A percentile compares a stretch with the other conserved stretches of the same genome.
Conservation (phyloP, 371 early-diverging fungal genomes). For the Mortierella sp. region DNA sequence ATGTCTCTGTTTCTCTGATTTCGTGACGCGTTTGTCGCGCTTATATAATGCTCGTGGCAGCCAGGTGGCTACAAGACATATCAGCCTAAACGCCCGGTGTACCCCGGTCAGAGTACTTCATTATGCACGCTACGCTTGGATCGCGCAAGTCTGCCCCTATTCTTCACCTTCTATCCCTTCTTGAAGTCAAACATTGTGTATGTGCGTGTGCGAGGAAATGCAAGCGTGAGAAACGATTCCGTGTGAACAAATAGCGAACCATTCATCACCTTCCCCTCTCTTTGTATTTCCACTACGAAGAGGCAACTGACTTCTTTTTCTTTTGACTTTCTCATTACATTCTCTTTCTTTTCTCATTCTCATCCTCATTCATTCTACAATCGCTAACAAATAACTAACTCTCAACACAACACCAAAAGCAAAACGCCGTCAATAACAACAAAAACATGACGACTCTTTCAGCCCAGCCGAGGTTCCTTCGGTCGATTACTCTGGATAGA, state of each 20-base stretch:
- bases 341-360: no score
- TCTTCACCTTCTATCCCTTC: neutral
- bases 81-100: no score
- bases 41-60: neutral
- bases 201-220: neutral
- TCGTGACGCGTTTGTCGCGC: neutral
- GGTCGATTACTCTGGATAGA: constrained; percentile 47
- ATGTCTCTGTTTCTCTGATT: no score
- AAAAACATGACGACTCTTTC: constrained; percentile 42
- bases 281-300: neutral
- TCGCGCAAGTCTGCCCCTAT: neutral
- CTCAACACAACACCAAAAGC: neutral
- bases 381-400: neutral
- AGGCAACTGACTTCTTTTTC: no score
- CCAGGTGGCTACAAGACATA: no score
- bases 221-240: neutral
- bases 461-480: constrained; percentile 50
- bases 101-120: no score
- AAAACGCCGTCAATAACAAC: neutral
- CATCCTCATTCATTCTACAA: neutral
- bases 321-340: no score
- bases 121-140: constrained; percentile 1
- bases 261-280: neutral
- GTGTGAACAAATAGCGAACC: neutral
- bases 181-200: neutral